Evolutionary conservation across 2,329 filamentous ascomycete species (phyloP).

Genomic region (Pyricularia pennisetigena): DNA sequence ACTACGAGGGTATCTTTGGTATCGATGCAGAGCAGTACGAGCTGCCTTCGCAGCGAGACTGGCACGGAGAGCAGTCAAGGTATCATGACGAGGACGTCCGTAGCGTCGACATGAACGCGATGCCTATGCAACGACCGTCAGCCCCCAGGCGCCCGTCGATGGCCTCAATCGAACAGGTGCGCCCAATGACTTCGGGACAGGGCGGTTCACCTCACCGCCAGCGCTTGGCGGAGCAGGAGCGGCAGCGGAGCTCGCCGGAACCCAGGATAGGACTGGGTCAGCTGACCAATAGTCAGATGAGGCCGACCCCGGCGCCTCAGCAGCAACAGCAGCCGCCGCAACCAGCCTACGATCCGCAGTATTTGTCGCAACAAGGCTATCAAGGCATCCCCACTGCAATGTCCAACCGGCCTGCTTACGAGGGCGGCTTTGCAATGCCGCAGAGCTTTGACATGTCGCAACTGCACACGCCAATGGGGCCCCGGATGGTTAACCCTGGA

Average conservation of each 20-base stretch:
- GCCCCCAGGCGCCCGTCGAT: conserved; percentile 9
- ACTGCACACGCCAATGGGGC: conserved; percentile 14
- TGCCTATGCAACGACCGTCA: background rate
- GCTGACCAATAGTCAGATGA: conserved; percentile 12
- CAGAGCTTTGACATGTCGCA: conserved; percentile 23
- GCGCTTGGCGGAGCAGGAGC: conserved; percentile 31
- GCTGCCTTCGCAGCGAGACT: conserved; percentile 29
- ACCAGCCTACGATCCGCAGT: conserved; percentile 33
- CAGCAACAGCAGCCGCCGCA: conserved; percentile 16
- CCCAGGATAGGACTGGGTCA: conserved; percentile 29
- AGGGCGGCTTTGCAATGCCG: conserved; percentile 26
- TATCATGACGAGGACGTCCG: conserved; percentile 6
- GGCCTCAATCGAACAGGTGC: conserved; percentile 19
- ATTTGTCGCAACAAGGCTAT: conserved; percentile 23
- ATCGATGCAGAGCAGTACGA: conserved; percentile 56
- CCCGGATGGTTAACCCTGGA: conserved; percentile 17
- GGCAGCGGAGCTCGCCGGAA: conserved; percentile 34
- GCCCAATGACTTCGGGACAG: conserved; percentile 40
- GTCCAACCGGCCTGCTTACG: conserved; percentile 32
- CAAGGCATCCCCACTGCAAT: conserved; percentile 12
- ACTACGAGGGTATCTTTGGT: conserved; percentile 80
- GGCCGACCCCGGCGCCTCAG: conserved; percentile 34
- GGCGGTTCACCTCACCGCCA: conserved; percentile 43
- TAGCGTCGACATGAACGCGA: background rate
- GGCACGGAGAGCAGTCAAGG: background rate